These are phyloP conservation scores for Phialophora tarda DNA, from an alignment of 2,329 filamentous ascomycete genomes.

Conservation along the genomic window DNA sequence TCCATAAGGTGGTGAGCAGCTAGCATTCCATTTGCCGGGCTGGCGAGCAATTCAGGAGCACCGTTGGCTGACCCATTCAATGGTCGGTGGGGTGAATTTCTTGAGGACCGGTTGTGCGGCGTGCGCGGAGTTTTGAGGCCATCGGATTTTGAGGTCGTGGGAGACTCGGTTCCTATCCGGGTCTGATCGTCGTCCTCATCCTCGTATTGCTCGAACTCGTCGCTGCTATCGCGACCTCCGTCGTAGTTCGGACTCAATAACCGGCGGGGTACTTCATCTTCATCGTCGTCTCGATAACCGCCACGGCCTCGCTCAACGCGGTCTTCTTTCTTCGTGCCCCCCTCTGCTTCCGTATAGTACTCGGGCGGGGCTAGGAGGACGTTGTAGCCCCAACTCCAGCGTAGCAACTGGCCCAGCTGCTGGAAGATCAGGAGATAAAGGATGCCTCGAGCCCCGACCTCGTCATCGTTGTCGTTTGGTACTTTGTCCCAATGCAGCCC, in stretches of 20 bases:
- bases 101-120: conserved; percentile 34
- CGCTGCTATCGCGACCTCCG: conserved; percentile 26
- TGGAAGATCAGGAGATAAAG: conserved; percentile 97
- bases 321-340: conserved; percentile 46
- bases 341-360: conserved; percentile 52
- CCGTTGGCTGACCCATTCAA: conserved; percentile 19
- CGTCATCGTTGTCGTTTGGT: conserved; percentile 90
- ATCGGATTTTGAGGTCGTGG: conserved; percentile 36
- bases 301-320: conserved; percentile 48
- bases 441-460: conserved; percentile 91
- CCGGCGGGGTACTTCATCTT: conserved; percentile 41
- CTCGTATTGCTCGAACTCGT: conserved; percentile 27
- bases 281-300: conserved; percentile 49
- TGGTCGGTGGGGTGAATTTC: conserved; percentile 28
- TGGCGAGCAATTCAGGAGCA: conserved; percentile 44
- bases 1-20: conserved; percentile 48
- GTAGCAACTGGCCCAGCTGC: conserved; percentile 89
- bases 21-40: conserved; percentile 57
- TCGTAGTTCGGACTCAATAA: conserved; percentile 36
- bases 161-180: conserved; percentile 37
- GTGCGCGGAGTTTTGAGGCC: conserved; percentile 38
- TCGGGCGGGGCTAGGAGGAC: conserved; percentile 86
- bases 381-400: conserved; percentile 99
- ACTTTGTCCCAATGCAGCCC: conserved; percentile 94
- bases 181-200: conserved; percentile 38